Percentiles rank a stretch among this genome's conserved stretches.
These are phyloP conservation scores for Salinomyces thailandicus DNA, from an alignment of 2,329 filamentous ascomycete species.

Conservation along the genomic window DNA sequence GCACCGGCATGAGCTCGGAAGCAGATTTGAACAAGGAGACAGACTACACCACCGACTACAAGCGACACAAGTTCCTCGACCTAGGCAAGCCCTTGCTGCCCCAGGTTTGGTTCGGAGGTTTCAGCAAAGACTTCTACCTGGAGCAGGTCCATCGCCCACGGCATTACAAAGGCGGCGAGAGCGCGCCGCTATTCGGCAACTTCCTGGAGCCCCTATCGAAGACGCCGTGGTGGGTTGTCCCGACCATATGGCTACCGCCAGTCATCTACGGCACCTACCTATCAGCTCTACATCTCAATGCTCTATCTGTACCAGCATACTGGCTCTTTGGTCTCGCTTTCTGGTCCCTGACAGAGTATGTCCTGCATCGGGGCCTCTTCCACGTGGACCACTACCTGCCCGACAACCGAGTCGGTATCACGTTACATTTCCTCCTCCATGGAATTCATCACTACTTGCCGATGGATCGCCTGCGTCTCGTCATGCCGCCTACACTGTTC, in stretches of 20 bases:
- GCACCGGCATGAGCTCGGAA: slow-evolving; percentile 68
- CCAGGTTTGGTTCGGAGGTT: slow-evolving; percentile 81
- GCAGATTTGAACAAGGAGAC: slow-evolving; percentile 84
- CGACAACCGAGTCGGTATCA: slow-evolving; percentile 79
- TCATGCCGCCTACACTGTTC: slow-evolving; percentile 93
- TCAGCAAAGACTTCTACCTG: slow-evolving; percentile 91
- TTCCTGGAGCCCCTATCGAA: slow-evolving; percentile 95
- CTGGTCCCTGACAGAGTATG: slow-evolving; percentile 87
- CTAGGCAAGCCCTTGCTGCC: slow-evolving; percentile 71
- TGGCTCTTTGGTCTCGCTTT: slow-evolving; percentile 62
- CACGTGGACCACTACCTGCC: slow-evolving; percentile 73
- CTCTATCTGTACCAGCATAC: slow-evolving; percentile 44
- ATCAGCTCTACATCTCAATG: slow-evolving; percentile 49
- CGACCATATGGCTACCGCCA: slow-evolving; percentile 72
- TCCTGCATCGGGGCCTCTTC: slow-evolving; percentile 81
- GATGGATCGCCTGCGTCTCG: slow-evolving; percentile 96
- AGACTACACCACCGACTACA: slow-evolving; percentile 64
- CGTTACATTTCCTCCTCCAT: slow-evolving; percentile 84
- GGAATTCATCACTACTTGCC: slow-evolving; percentile 96
- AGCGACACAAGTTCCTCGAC: slow-evolving; percentile 88
- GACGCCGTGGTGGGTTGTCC: slow-evolving; percentile 90
- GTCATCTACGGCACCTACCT: slow-evolving; percentile 62
- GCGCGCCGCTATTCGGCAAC: slow-evolving; percentile 91
- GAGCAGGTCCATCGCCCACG: slow-evolving; percentile 91
- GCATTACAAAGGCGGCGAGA: slow-evolving; percentile 88